Conservation (phyloP, 1,284 basidiomycete species). For the Pyrrhoderma lamaoense region DNA sequence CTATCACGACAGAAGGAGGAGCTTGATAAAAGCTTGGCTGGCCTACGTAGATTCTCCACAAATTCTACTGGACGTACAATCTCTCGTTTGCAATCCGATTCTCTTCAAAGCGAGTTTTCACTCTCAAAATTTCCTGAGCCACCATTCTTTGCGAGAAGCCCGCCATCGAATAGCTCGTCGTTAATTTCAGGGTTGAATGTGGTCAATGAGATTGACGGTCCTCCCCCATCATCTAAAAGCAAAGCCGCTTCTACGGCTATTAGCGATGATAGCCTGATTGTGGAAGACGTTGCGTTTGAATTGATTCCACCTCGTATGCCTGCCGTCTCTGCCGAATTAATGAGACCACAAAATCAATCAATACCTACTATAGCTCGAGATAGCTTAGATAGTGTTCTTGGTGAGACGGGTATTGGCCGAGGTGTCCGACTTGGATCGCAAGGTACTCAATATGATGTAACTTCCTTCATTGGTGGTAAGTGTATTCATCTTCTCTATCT, state of each 20-base stretch:
- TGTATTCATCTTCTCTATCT: constrained; percentile 3
- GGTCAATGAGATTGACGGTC: background rate
- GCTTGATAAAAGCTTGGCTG: constrained; percentile 57
- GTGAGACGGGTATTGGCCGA: constrained; percentile 21
- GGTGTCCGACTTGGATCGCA: constrained; percentile 33
- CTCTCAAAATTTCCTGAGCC: constrained; percentile 64
- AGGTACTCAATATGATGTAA: constrained; percentile 61
- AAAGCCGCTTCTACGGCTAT: constrained; percentile 9
- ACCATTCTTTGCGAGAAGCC: constrained; percentile 29
- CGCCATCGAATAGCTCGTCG: constrained; percentile 4
- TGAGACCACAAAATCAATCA: constrained; percentile 23
- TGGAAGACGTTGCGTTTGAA: constrained; percentile 22
- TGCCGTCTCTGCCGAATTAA: constrained; percentile 18
- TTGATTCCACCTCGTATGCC: constrained; percentile 26
- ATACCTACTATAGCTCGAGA: constrained; percentile 29
- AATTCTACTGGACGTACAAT: constrained; percentile 18
- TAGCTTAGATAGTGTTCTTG: constrained; percentile 25
- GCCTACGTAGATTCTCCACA: constrained; percentile 41
- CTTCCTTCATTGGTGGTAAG: constrained; percentile 67
- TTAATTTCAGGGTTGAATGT: background rate
- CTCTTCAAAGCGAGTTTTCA: constrained; percentile 54
- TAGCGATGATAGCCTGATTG: constrained; percentile 15
- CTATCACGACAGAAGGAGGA: constrained; percentile 56
- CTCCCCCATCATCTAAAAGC: constrained; percentile 1
- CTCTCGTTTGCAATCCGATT: constrained; percentile 27